Evolutionary conservation across 2,329 filamentous ascomycete species (phyloP), one percentile per base, ranked within the genome.

Genomic region (Xylaria sp.): DNA sequence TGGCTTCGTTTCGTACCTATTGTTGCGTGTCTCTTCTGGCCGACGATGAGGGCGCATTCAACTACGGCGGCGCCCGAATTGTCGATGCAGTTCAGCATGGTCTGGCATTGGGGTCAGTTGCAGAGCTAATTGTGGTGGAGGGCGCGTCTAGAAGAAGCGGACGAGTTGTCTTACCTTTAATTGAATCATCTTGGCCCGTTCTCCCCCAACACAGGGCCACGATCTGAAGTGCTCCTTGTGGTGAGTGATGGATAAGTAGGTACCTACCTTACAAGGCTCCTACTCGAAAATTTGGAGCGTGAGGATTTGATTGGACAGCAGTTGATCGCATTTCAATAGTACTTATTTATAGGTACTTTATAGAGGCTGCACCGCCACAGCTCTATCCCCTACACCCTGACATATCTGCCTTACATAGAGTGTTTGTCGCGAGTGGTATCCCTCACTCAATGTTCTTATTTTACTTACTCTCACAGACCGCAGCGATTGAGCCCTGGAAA

Each of bases 41-140:
- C 93, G 76, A 99, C 85, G 70, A 98, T 92, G 79, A 95, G 91
- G 79, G 92, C 92, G 83, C 96, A 99, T 84, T 99, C 96, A 82
- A 98, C 96, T 73, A 99, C 86, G 75, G 96, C 94, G 74, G 96
- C 96, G 79, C 96, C 96, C 72, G 96, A 98, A 86, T 97, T 99
- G 90, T 99, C 96, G 89, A 99, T 98, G 90, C 96, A 98, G 83
- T 96, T 97, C 76, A 99, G 88, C 89, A 99, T 93, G 79, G 94
- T 92, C 96, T 97, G 73, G 38, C n/a, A 36, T 47, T 29, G 1
- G 20, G 9, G 57, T 66, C 5, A 68, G 54, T 49, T 9, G 15
- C 29, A 20, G 15, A 36, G 27, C 29, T 20, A 29, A 17, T 4
- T 22, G 6, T 36, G 38, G 20, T 54, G 47, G 10, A n/a, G 5